phyloP scores from a whole-genome alignment of 257 asterid species.

The Petunia secreta region DNA sequence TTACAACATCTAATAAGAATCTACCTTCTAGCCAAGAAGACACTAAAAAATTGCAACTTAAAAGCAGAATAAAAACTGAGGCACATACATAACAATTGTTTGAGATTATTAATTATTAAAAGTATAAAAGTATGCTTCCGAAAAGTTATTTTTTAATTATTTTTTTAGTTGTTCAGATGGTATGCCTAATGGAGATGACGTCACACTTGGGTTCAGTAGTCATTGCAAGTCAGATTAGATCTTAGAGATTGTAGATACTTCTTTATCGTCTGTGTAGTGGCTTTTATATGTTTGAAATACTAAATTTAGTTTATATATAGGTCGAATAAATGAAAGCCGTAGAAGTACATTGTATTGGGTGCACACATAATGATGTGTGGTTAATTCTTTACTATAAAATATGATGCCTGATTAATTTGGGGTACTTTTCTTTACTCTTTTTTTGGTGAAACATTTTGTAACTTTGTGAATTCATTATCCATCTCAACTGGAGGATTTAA shows the following conservation, averaged over 20 bases:
- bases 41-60: not conserved
- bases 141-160: too few relatives aligned
- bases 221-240: not conserved
- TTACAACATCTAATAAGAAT: too few relatives aligned
- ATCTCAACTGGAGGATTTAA: slow-evolving; percentile 56
- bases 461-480: not conserved
- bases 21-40: too few relatives aligned
- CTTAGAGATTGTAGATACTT: not conserved
- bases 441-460: not conserved
- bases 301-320: not conserved
- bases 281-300: not conserved
- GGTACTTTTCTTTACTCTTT: not conserved
- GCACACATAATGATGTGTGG: too few relatives aligned
- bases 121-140: too few relatives aligned
- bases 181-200: not conserved
- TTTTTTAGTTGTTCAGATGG: not conserved
- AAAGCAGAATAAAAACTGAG: slow-evolving; percentile 1
- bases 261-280: not conserved
- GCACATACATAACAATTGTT: not conserved
- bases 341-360: not conserved
- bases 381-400: too few relatives aligned
- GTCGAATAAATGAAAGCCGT: not conserved
- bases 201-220: not conserved
- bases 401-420: not conserved
- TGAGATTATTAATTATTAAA: not conserved